Evolutionary conservation across 2,329 filamentous ascomycete species (phyloP).

Genomic region (Zymoseptoria ardabiliae): DNA sequence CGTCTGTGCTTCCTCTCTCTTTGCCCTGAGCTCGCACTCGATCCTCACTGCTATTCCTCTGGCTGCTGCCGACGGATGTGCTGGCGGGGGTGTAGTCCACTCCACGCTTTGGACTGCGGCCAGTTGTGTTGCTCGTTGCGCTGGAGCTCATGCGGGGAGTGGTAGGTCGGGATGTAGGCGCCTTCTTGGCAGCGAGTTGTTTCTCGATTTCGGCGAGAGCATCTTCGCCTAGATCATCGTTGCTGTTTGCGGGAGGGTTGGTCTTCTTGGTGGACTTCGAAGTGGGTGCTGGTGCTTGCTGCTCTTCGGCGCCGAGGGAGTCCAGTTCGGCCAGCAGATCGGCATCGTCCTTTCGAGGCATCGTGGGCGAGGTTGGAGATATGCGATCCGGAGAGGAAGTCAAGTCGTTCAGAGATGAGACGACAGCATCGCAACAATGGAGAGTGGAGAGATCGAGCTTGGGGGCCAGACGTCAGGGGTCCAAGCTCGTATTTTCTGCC

Average conservation of each 20-base stretch:
- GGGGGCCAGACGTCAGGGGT: neutral
- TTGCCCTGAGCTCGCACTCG: conserved; percentile 33
- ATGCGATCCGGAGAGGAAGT: too few relatives aligned
- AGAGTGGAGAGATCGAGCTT: neutral
- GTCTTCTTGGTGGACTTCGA: conserved; percentile 34
- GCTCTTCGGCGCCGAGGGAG: conserved; percentile 19
- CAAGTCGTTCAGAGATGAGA: neutral
- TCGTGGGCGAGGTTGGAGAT: conserved; percentile 31
- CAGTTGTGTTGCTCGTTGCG: conserved; percentile 34
- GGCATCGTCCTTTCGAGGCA: conserved; percentile 33
- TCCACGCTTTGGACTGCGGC: conserved; percentile 18
- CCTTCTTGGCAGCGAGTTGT: conserved; percentile 62
- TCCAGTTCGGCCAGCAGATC: conserved; percentile 21
- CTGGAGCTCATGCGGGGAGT: conserved; percentile 63
- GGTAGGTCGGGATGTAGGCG: conserved; percentile 64
- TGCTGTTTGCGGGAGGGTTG: conserved; percentile 2
- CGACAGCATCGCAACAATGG: neutral
- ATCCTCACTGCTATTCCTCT: conserved; percentile 57
- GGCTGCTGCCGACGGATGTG: conserved; percentile 39
- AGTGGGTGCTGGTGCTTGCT: conserved; percentile 25
- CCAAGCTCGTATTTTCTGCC: neutral
- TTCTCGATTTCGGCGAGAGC: conserved; percentile 82
- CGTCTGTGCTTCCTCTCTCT: conserved; percentile 69
- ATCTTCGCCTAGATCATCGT: conserved; percentile 51
- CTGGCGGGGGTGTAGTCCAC: conserved; percentile 44